Base-by-base conservation (phyloP, 1,284 basidiomycete genomes). In the Wallemia ichthyophaga region DNA sequence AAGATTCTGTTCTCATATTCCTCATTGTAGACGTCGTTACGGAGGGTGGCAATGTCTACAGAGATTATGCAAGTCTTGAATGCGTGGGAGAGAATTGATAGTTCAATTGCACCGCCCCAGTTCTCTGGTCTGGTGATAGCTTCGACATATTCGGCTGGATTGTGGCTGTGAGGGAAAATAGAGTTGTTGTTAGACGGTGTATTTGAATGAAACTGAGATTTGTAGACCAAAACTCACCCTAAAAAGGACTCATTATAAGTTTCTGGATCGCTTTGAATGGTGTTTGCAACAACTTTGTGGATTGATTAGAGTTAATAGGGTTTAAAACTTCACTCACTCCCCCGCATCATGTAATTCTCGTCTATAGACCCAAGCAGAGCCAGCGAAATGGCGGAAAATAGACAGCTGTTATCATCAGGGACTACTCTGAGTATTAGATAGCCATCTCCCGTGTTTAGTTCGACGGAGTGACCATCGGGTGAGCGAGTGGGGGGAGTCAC, bases 31-130 rank as follows among this genome's bases (percentile, higher is more conserved):
- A 75, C 76, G 70, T 92, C 86, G 61, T 87, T 76, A n/a, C 88
- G 77, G 0, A 89, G 88, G 0, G 85, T 85, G 66, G 89, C 83
- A 57, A 95, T 84, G 67, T 95, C 89, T 60, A 94, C 76, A 59
- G 83, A 87, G 3, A 79, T 78, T 56, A 95, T 92, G 69, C 92
- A 88, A 0, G 83, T 82, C 31, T 72, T 70, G 68, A 81, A 92
- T 68, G 88, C 78, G 13, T 78, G 71, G 1, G 88, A 79, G 61
- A 94, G 79, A 63, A 92, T 79, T 1, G 80, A 73, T 0, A 68
- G 64, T 58, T 68, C 70, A 66, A 94, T 92, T 1, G 89, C 89
- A 17, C 89, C 91, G 54, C 60, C 28, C 62, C 62, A 62, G 48
- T 23, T 55, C 15, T 56, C 25, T 21, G 62, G 62, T 19, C 59